Evolutionary conservation across 176 grass and related monocot species (phyloP).

Genomic region (Carex cristatella): DNA sequence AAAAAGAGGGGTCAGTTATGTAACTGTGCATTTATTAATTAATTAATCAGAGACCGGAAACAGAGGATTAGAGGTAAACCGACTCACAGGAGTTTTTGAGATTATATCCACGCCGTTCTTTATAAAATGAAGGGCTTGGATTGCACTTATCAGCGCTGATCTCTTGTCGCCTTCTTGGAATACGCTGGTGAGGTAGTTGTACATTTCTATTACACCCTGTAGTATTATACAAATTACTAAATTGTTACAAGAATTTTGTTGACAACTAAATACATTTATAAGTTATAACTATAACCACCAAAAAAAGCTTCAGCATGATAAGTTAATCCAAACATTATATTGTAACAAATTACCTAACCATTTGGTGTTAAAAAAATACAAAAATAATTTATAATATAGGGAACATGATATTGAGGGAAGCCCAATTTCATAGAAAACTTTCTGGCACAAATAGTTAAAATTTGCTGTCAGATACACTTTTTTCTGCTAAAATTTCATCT

Average conservation of each 20-base stretch:
- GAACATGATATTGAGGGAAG: too few species aligned
- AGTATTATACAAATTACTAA: not conserved
- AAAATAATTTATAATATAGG: too few species aligned
- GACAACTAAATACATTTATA: too few species aligned
- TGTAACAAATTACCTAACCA: too few species aligned
- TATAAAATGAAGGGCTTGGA: slow-evolving; percentile 72
- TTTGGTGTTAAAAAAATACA: too few species aligned
- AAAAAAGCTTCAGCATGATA: too few species aligned
- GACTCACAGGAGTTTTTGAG: slow-evolving; percentile 52
- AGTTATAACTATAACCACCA: too few species aligned
- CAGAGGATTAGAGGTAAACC: not conserved
- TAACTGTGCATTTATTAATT: not conserved
- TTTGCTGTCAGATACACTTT: not conserved
- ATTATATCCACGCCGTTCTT: slow-evolving; percentile 58
- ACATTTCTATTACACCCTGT: slow-evolving; percentile 68
- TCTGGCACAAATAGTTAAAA: not conserved
- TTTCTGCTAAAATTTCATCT: not conserved
- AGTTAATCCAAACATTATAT: too few species aligned
- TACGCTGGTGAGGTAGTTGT: slow-evolving; percentile 65
- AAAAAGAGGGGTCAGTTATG: not conserved
- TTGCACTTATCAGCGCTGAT: slow-evolving; percentile 47
- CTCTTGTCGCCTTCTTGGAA: slow-evolving; percentile 63
- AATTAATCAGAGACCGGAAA: not conserved
- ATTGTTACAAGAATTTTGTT: not conserved
- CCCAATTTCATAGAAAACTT: not conserved